Base-by-base conservation (phyloP, 352 stramenopile species). In the Globisporangium solare region DNA sequence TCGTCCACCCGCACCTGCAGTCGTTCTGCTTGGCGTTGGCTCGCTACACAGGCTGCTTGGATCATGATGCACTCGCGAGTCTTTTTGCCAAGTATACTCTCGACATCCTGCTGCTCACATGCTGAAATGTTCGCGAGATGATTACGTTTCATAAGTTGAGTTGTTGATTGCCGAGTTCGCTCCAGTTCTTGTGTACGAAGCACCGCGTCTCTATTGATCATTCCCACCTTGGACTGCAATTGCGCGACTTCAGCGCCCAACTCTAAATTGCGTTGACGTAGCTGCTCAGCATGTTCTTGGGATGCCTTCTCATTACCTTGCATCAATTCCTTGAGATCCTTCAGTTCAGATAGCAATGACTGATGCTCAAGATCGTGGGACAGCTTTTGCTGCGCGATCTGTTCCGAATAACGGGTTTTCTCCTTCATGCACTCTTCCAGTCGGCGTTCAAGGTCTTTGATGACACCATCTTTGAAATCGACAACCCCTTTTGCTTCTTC, bases 401-500 rank as follows among this genome's bases (percentile, higher is more conserved):
- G 46, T 31, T 55, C 47, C 5, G 47, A 37, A 6, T 49, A 22
- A 0, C 35, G 55, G 11, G 47, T 24, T 22, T 46, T 54, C 6
- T 46, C 40, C 3, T 46, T 15, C 12, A n/a, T 24, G 15, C 47
- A 54, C 48, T 83, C 64, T 22, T 67, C 51, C 1, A 86, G 48
- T 20, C 65, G 61, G n/a, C 54, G 48, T 31, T 90, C 64, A 12
- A 90, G 49, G 6, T 79, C 73, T 31, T 59, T 43, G 56, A 91
- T 91, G 12, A 77, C 61, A 6, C 59, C 45, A 42, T 91, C 78
- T 63, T 91, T 91, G 47, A 76, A 77, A 24, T 73, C 73, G 10
- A 91, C 82, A 21, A 91, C 81, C 32, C 70, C 67, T 52, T 91
- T 86, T 8, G 81, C 76, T 57, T 91, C 71, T 20, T 76, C 27